A percentile compares a stretch with the other conserved stretches of the same genome.
These are phyloP conservation scores for Penicillium thymicola DNA, from an alignment of 2,329 filamentous ascomycete species.

Conservation along the genomic window DNA sequence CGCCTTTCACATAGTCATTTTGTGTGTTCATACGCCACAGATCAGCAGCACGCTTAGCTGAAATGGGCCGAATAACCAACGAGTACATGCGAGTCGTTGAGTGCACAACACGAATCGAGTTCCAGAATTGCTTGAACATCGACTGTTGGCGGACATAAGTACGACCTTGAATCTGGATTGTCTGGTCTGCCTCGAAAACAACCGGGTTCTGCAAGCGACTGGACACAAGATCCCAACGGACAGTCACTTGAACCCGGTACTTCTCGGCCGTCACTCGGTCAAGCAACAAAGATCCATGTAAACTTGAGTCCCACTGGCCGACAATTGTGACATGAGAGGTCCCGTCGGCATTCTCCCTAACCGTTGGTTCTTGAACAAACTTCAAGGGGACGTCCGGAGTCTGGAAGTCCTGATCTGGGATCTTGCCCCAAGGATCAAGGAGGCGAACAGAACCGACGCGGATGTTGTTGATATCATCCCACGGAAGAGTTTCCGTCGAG, in stretches of 20 bases:
- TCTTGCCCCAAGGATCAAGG: slow-evolving; percentile 79
- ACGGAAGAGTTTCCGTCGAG: slow-evolving; percentile 81
- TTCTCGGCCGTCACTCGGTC: slow-evolving; percentile 91
- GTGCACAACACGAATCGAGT: slow-evolving; percentile 78
- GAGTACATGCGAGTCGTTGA: slow-evolving; percentile 85
- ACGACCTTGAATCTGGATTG: slow-evolving; percentile 77
- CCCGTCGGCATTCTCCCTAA: slow-evolving; percentile 84
- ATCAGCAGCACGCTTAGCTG: slow-evolving; percentile 87
- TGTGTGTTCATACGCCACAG: slow-evolving; percentile 95
- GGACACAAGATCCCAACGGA: slow-evolving; percentile 83
- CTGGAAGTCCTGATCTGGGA: slow-evolving; percentile 70
- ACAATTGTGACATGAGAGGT: slow-evolving; percentile 80
- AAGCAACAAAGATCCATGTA: slow-evolving; percentile 88
- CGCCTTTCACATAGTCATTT: slow-evolving; percentile 93
- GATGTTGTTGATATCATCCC: slow-evolving; percentile 76
- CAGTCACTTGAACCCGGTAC: slow-evolving; percentile 81
- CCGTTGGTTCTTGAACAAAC: slow-evolving; percentile 70
- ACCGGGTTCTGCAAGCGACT: slow-evolving; percentile 83
- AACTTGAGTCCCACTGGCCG: slow-evolving; percentile 95
- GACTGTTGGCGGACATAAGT: slow-evolving; percentile 82
- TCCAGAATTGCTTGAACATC: slow-evolving; percentile 83
- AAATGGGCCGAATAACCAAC: slow-evolving; percentile 77
- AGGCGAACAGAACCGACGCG: slow-evolving; percentile 78
- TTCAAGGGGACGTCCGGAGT: slow-evolving; percentile 74
- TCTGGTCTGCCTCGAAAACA: slow-evolving; percentile 76